phyloP scores from a whole-genome alignment of 257 asterid species.

The Nicotiana tomentosiformis region DNA sequence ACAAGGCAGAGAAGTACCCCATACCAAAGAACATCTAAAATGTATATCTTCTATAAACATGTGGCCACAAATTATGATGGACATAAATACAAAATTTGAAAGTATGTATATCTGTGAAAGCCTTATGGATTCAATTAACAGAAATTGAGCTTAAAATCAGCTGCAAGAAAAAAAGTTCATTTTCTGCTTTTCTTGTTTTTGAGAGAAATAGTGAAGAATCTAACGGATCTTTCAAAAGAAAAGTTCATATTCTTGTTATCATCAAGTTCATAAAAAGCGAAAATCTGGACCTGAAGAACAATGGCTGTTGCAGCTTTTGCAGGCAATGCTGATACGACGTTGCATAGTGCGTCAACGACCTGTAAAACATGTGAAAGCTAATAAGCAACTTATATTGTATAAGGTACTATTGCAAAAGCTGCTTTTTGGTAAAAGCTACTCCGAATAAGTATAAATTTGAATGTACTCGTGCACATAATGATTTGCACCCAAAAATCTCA shows the following conservation, averaged over 20 bases:
- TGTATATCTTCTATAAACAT: background rate
- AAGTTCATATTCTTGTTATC: background rate
- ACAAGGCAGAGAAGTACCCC: background rate
- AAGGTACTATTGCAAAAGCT: background rate
- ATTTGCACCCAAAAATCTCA: background rate
- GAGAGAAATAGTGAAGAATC: background rate
- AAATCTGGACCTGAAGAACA: constrained; percentile 91
- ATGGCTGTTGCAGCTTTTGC: constrained; percentile 97
- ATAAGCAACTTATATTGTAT: background rate
- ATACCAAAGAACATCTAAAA: background rate
- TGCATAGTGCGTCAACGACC: constrained; percentile 98
- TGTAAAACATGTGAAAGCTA: constrained; percentile 19
- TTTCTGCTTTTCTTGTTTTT: background rate
- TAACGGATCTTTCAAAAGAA: background rate
- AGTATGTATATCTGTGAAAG: background rate
- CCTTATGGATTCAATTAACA: background rate
- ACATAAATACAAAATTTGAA: background rate
- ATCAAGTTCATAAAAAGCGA: constrained; percentile 32
- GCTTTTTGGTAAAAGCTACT: background rate
- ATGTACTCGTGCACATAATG: background rate
- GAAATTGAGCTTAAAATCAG: background rate
- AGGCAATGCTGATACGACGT: constrained; percentile 88
- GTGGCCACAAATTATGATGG: background rate
- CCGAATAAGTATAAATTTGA: background rate
- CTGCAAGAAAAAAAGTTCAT: background rate